Evolutionary conservation across 2,329 filamentous ascomycete genomes (phyloP).

Genomic region (Xylaria sp.): DNA sequence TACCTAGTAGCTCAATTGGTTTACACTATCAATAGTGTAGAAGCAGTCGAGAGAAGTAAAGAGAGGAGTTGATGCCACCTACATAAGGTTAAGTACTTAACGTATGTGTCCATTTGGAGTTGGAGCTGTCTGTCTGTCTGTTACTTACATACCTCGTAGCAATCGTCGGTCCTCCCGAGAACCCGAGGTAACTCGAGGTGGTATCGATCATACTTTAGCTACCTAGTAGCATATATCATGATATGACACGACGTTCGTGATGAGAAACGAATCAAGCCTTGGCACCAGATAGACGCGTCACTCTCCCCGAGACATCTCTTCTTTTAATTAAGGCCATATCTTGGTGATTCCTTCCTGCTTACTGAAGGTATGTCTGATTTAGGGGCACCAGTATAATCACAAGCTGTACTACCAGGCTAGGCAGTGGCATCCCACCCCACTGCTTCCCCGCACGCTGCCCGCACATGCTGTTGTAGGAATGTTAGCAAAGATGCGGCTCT

Average conservation of each 20-base stretch:
- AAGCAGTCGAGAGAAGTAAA: background rate
- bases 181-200: background rate
- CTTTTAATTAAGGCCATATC: background rate
- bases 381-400: background rate
- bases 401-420: too few species aligned
- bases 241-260: background rate
- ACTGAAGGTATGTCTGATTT: background rate
- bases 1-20: background rate
- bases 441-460: background rate
- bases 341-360: background rate
- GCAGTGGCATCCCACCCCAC: background rate
- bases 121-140: background rate
- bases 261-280: background rate
- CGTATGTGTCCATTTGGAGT: background rate
- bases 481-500: background rate
- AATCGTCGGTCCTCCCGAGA: background rate
- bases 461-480: background rate
- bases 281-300: background rate
- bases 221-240: background rate
- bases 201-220: slow-evolving; percentile 8
- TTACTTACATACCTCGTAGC: background rate
- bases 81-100: background rate
- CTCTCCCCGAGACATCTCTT: background rate
- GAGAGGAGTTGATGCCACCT: background rate
- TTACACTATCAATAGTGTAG: background rate